Conservation (phyloP, 441 rosid genomes). For the Corymbia calophylla region DNA sequence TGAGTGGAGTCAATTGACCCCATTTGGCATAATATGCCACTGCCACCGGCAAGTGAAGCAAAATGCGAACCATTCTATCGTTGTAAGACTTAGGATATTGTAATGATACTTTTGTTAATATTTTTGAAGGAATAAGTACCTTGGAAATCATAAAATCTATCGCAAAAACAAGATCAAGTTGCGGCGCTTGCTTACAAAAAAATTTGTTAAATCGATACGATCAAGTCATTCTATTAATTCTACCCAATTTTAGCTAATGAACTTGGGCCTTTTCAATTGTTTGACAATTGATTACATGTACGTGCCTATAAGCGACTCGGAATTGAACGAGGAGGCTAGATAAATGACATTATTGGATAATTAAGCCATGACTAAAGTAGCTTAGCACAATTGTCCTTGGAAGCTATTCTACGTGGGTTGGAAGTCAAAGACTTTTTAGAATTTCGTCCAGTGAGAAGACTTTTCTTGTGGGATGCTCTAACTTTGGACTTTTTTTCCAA, state of each 20-base stretch:
- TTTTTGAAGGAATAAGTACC: accelerated
- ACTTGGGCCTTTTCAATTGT: not conserved
- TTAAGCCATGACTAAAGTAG: not conserved
- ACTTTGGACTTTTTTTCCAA: not conserved
- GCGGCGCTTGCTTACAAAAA: accelerated
- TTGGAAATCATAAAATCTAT: not conserved
- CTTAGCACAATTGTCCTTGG: not conserved
- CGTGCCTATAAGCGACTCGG: not conserved
- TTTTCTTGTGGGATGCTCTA: not conserved
- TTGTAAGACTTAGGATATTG: not conserved
- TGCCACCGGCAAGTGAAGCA: not conserved
- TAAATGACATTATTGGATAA: not conserved
- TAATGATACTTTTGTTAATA: not conserved
- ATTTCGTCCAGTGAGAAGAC: not conserved
- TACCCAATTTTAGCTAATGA: not conserved
- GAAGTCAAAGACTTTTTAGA: not conserved
- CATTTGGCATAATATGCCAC: not conserved
- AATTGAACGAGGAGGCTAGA: not conserved
- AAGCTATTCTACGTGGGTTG: not conserved
- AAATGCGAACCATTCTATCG: not conserved
- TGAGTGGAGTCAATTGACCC: not conserved
- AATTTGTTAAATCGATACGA: not conserved
- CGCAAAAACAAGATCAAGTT: accelerated
- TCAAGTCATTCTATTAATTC: not conserved
- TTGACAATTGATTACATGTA: not conserved